A percentile compares a stretch with the other conserved stretches of the same genome.
Evolutionary conservation across 1,284 basidiomycete species (phyloP).

Genomic region (Cryptococcus sp.): DNA sequence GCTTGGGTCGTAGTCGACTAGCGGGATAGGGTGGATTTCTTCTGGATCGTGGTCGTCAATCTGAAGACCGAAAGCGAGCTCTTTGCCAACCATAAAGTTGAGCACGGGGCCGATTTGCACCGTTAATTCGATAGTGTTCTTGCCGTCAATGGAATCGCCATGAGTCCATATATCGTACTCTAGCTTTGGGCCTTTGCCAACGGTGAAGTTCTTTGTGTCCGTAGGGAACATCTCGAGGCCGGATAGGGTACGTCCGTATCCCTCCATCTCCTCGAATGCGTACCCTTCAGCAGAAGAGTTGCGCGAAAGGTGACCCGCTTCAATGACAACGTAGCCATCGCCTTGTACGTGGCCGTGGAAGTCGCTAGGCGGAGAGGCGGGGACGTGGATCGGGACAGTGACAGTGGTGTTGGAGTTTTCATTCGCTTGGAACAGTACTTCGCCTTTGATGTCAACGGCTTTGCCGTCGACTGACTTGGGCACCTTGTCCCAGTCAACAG

Average conservation of each 20-base stretch:
- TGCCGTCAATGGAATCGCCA: conserved; percentile 4
- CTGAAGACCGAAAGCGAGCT: conserved; percentile 60
- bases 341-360: conserved; percentile 70
- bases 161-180: conserved; percentile 62
- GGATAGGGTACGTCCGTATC: conserved; percentile 55
- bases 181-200: conserved; percentile 64
- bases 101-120: conserved; percentile 63
- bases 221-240: conserved; percentile 66
- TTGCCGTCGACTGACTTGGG: conserved; percentile 16
- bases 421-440: conserved; percentile 14
- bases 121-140: conserved; percentile 56
- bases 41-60: conserved; percentile 9
- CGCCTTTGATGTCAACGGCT: conserved; percentile 6
- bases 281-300: conserved; percentile 56
- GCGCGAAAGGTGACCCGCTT: conserved; percentile 59
- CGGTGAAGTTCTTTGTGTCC: conserved; percentile 62
- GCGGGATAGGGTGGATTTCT: conserved; percentile 18
- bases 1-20: conserved; percentile 1
- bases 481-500: conserved; percentile 64
- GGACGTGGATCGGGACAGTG: conserved; percentile 54
- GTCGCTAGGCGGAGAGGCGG: conserved; percentile 50
- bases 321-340: conserved; percentile 64
- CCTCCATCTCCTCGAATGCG: conserved; percentile 63
- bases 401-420: conserved; percentile 29
- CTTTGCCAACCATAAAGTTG: conserved; percentile 60